These are phyloP conservation scores for Begonia peltatifolia DNA, from an alignment of 306 rosid species.

Conservation along the genomic window DNA sequence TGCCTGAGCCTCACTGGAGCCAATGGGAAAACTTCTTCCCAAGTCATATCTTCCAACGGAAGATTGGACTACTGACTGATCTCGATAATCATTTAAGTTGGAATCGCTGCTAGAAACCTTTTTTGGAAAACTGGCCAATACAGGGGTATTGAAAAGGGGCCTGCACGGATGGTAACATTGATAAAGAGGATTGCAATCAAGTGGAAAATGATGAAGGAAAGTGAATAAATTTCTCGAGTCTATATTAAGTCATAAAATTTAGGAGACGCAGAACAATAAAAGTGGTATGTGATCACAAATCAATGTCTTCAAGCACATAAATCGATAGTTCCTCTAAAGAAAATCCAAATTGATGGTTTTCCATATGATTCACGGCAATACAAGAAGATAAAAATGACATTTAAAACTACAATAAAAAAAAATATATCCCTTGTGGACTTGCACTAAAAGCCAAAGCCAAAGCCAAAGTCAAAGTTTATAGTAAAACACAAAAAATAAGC, in stretches of 20 bases:
- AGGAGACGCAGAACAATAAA: background rate
- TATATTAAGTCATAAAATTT: constrained; percentile 1
- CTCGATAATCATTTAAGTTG: constrained; percentile 16
- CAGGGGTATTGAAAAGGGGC: constrained; percentile 21
- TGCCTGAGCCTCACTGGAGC: constrained; percentile 22
- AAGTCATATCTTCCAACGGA: constrained; percentile 20
- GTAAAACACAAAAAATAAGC: too few relatives aligned
- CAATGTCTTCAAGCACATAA: too few relatives aligned
- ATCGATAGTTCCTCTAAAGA: too few relatives aligned
- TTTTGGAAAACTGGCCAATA: constrained; percentile 19
- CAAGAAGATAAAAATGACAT: too few relatives aligned
- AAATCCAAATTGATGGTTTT: too few relatives aligned
- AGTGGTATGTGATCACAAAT: too few relatives aligned
- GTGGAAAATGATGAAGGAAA: background rate
- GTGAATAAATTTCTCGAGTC: constrained; percentile 7
- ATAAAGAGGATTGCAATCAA: constrained; percentile 8
- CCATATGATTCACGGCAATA: too few relatives aligned
- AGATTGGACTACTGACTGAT: constrained; percentile 22
- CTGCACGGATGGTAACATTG: constrained; percentile 22
- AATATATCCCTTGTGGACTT: too few relatives aligned
- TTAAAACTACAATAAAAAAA: too few relatives aligned
- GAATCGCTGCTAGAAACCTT: constrained; percentile 11
- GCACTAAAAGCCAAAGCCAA: too few relatives aligned
- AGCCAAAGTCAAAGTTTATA: too few relatives aligned
- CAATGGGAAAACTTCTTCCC: constrained; percentile 17